Conservation (phyloP, 305 asterid species). For the Striga hermonthica region DNA sequence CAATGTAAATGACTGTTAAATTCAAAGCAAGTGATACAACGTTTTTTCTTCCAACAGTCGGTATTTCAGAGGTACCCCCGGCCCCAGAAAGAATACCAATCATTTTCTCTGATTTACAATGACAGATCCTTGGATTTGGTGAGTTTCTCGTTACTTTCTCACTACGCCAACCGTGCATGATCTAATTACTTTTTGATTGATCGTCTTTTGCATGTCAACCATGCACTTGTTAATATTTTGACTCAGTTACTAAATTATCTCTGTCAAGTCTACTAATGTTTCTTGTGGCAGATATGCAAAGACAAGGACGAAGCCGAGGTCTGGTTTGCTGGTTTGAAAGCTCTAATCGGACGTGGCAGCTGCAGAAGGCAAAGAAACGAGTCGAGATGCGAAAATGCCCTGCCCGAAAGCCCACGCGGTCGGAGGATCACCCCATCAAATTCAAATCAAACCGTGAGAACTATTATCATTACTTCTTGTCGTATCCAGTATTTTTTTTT, state of each 20-base stretch:
- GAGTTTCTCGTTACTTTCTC: slow-evolving; percentile 37
- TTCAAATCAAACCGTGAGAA: slow-evolving; percentile 53
- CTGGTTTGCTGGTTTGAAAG: slow-evolving; percentile 83
- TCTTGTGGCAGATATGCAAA: slow-evolving; percentile 70
- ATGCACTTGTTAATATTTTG: slow-evolving; percentile 14
- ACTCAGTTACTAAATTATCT: not conserved
- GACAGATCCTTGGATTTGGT: slow-evolving; percentile 81
- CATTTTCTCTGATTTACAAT: slow-evolving; percentile 66
- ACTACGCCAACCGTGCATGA: slow-evolving; percentile 7
- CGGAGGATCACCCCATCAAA: slow-evolving; percentile 45
- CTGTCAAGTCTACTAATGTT: slow-evolving; percentile 8
- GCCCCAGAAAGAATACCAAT: slow-evolving; percentile 84
- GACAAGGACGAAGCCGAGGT: slow-evolving; percentile 98
- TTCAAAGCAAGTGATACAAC: slow-evolving; percentile 26
- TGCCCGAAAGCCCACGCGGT: slow-evolving; percentile 51
- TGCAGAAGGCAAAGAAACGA: slow-evolving; percentile 47
- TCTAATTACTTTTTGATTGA: too few species aligned
- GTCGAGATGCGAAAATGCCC: slow-evolving; percentile 41
- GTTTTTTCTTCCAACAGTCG: slow-evolving; percentile 42
- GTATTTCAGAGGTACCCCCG: slow-evolving; percentile 74
- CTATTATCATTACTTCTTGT: slow-evolving; percentile 23
- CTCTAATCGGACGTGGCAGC: slow-evolving; percentile 58
- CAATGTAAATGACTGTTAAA: not conserved
- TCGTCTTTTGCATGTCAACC: slow-evolving; percentile 17
- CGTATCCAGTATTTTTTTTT: too few species aligned